A percentile compares a stretch with the other conserved stretches of the same genome.
These are phyloP conservation scores for Pleurotus eryngii DNA, from an alignment of 768 basidiomycete genomes.

Conservation along the genomic window DNA sequence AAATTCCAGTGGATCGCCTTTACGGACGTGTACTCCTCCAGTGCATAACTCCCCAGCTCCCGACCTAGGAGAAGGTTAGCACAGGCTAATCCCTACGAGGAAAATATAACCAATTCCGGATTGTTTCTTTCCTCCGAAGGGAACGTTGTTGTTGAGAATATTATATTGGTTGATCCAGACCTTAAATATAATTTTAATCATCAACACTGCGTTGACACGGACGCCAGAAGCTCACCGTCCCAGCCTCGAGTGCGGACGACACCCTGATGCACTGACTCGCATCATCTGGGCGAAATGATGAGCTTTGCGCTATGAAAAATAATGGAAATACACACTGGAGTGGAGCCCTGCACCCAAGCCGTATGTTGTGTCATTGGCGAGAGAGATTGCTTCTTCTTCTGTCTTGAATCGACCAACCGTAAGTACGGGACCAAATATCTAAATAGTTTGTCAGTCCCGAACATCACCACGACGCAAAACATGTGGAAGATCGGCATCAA, in stretches of 20 bases:
- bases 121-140: conserved; percentile 95
- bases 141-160: conserved; percentile 79
- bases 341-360: conserved; percentile 92
- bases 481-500: neutral
- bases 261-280: conserved; percentile 89
- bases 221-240: conserved; percentile 57
- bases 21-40: conserved; percentile 80
- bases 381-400: conserved; percentile 79
- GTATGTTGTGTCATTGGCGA: conserved; percentile 88
- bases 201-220: conserved; percentile 5
- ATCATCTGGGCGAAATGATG: conserved; percentile 47
- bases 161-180: conserved; percentile 95
- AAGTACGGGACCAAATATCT: conserved; percentile 96
- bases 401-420: conserved; percentile 79
- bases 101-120: conserved; percentile 69
- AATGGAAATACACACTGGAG: conserved; percentile 51
- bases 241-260: conserved; percentile 81
- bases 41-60: conserved; percentile 82
- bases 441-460: conserved; percentile 4
- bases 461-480: conserved; percentile 10
- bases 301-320: conserved; percentile 2
- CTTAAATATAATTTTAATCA: conserved; percentile 26
- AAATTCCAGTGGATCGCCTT: conserved; percentile 89
- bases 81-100: conserved; percentile 5
- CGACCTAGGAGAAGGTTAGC: conserved; percentile 49